Evolutionary conservation across 306 rosid genomes (phyloP), one percentile per base, ranked within the genome.

Genomic region (Vigna nakashimae): DNA sequence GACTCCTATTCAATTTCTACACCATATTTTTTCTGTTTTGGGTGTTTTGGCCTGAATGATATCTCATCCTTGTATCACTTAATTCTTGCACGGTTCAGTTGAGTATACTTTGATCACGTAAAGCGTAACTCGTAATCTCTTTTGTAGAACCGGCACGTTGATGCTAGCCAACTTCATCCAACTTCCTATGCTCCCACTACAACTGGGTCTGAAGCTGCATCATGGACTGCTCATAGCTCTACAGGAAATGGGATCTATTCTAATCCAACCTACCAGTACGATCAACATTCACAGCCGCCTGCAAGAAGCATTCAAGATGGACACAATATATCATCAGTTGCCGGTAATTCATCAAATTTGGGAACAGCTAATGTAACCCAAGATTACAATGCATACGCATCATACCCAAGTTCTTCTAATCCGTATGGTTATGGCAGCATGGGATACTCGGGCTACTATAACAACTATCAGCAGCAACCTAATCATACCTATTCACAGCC

Each of bases 391-490:
- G 87, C 91, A 82, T 92, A 92, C 90, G 75, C 92, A 72, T 87
- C 96, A 60, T 96, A 92, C 85, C 74, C 89, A 84, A 91, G 88
- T 85, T 85, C 99, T 82, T 75, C 92, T 56, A 92, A 91, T 83
- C 90, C 88, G 49, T 92, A 96, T 90, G 94, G 96, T 87, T 89
- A 91, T 88, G 97, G 91, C 93, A 96, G 89, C 77, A 50, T 88
- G 76, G 98, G 93, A 79, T 96, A 87, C 87, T 84, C 87, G 17
- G 82, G 91, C 82, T 92, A 96, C 90, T 91, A 90, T 89, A 90
- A 79, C 86, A 89, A 46, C 91, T 91, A 91, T 75, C 99, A 90
- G 86, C 99, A 90, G 87, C 97, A 96, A 74, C 87, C 98, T 79
- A 92, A 84, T 88, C 89, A 81, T 79, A 73, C 98, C 77, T 92